Base-by-base conservation (phyloP, 2,329 filamentous ascomycete species). In the Pseudocercospora cruenta region DNA sequence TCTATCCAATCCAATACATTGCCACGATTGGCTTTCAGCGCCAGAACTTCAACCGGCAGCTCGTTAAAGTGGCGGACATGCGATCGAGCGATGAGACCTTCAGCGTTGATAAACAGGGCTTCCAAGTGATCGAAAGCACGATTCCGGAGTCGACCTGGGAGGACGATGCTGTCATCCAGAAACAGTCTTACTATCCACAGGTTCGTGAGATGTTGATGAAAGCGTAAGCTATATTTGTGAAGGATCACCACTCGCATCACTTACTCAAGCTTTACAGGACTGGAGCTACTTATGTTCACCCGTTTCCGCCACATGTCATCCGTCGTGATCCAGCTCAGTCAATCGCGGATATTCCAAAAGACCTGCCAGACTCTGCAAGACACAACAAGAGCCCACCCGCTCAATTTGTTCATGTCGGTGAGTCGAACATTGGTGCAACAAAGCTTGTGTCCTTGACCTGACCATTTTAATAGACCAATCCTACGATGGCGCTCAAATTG, bases 141-240 rank as follows among this genome's bases (percentile, higher is more conserved):
- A 22, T 45, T 16, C 39, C 39, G 4, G 39, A 45, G 19, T 45
- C 39, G 19, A 45, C 39, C 7, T 45, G 39, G 39, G 39, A 45
- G 19, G 39, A 45, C 19, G 39, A 45, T 16, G 22, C n/a, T 28
- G 21, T 22, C 21, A 55, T 55, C 10, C 28, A 24, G 51, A 55
- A 55, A 16, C 51, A 55, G 22, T 26, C 51, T 55, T 55, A 26
- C 22, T 55, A 62, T 28, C 39, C 49, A 14, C 58, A 65, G 16
- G 63, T 61, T n/a, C 21, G 51, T 28, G 63, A 65, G 16, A 14
- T 65, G 24, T 28, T 65, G 22, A 65, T 58, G 39, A 65, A 61
- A 8, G 49, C 31, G 63, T 62, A 49, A 62, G 58, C 24, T 22
- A 21, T 21, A 10, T 7, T 3, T 28, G 6, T 31, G 2, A 19